Evolutionary conservation across 176 grass and related monocot species (phyloP).

Genomic region (Rhipidocladum racemiflorum): DNA sequence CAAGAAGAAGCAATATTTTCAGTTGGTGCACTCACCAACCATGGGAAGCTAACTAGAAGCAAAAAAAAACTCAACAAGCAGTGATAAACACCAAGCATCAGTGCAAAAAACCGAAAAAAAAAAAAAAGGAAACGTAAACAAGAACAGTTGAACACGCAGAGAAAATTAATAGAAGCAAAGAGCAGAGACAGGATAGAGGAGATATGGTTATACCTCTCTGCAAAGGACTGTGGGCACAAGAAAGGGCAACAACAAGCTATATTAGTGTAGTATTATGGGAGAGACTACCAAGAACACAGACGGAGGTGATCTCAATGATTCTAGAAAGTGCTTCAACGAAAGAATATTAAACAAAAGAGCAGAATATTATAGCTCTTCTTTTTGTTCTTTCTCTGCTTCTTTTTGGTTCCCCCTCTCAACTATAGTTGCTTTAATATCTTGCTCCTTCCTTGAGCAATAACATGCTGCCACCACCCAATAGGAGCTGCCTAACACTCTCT

Average conservation of each 20-base stretch:
- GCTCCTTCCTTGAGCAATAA: slow-evolving; percentile 34
- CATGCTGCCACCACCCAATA: slow-evolving; percentile 47
- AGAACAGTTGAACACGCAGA: background rate
- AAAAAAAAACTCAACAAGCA: slow-evolving; percentile 33
- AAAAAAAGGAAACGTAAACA: background rate
- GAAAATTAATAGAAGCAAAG: slow-evolving; percentile 19
- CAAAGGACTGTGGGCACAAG: slow-evolving; percentile 1
- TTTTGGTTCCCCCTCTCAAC: slow-evolving; percentile 34
- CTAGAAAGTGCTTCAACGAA: slow-evolving; percentile 40
- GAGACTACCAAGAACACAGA: slow-evolving; percentile 44
- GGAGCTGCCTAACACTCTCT: slow-evolving; percentile 44
- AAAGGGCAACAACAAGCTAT: slow-evolving; percentile 4
- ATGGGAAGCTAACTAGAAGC: slow-evolving; percentile 26
- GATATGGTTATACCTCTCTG: slow-evolving; percentile 33
- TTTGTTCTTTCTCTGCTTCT: slow-evolving; percentile 21
- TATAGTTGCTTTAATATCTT: slow-evolving; percentile 32
- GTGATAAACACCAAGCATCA: background rate
- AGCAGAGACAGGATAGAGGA: background rate
- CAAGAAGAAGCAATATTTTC: slow-evolving; percentile 6
- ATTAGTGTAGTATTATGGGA: slow-evolving; percentile 26
- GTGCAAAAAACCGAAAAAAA: background rate
- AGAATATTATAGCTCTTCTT: slow-evolving; percentile 1
- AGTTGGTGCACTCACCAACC: slow-evolving; percentile 30
- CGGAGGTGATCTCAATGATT: slow-evolving; percentile 52
- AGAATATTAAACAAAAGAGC: slow-evolving; percentile 39